A percentile compares a stretch with the other conserved stretches of the same genome.
Conservation (phyloP, 129 eudicot species). For the Flaveria ramosissima region DNA sequence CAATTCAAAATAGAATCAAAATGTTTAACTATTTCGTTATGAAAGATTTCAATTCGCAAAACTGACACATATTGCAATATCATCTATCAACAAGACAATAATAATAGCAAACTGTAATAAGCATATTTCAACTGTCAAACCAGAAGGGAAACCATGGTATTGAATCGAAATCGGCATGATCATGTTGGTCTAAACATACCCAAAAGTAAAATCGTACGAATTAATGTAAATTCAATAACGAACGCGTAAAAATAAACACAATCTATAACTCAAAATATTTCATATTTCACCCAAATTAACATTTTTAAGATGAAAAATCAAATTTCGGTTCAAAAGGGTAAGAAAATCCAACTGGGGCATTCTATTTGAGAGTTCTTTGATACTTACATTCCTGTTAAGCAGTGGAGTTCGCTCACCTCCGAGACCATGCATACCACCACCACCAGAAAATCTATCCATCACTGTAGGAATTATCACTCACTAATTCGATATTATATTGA, state of each 20-base stretch:
- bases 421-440: slow-evolving; percentile 39
- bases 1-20: too few species aligned
- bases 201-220: too few species aligned
- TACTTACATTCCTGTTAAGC: slow-evolving; percentile 49
- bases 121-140: too few species aligned
- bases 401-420: slow-evolving; percentile 60
- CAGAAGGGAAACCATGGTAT: too few species aligned
- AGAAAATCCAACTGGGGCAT: neutral
- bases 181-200: too few species aligned
- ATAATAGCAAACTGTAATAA: too few species aligned
- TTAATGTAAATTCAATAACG: neutral
- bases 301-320: neutral
- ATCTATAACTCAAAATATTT: slow-evolving; percentile 3
- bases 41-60: too few species aligned
- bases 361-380: neutral
- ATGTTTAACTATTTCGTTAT: too few species aligned
- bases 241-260: neutral
- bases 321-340: neutral
- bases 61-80: too few species aligned
- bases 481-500: slow-evolving; percentile 13
- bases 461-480: slow-evolving; percentile 5
- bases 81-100: too few species aligned
- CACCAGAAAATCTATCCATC: slow-evolving; percentile 36
- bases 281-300: slow-evolving; percentile 10
- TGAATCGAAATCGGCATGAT: too few species aligned